phyloP scores from a whole-genome alignment of 2,329 filamentous ascomycete genomes.

The Clonostachys rosea region DNA sequence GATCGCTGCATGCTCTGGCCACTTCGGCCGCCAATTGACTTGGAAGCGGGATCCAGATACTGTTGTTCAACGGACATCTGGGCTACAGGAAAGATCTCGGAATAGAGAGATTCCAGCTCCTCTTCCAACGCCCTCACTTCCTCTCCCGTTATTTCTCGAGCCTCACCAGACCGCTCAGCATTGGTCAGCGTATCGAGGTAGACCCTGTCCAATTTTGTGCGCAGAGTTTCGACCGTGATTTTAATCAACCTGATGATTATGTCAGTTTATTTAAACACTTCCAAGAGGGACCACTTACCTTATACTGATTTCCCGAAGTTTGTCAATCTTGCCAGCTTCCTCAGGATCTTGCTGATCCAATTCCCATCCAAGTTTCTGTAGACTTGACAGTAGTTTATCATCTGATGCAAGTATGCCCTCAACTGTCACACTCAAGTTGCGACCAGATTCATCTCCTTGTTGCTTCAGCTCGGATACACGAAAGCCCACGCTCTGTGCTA shows the following conservation, averaged over 20 bases:
- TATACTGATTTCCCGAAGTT: conserved; percentile 55
- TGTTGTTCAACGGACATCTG: conserved; percentile 69
- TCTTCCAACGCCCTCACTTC: conserved; percentile 50
- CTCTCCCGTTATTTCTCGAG: conserved; percentile 17
- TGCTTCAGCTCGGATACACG: conserved; percentile 44
- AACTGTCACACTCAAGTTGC: conserved; percentile 41
- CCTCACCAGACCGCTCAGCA: conserved; percentile 17
- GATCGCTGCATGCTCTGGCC: conserved; percentile 38
- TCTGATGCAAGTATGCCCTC: conserved; percentile 52
- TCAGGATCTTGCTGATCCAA: conserved; percentile 47
- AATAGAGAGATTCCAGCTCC: conserved; percentile 65
- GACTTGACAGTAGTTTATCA: conserved; percentile 58
- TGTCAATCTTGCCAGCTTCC: conserved; percentile 46
- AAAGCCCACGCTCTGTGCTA: conserved; percentile 40
- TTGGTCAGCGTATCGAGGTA: conserved; percentile 42
- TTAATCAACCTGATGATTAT: conserved; percentile 43
- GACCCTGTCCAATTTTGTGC: conserved; percentile 49
- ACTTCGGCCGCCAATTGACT: conserved; percentile 34
- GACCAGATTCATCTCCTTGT: conserved; percentile 38
- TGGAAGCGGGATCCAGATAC: conserved; percentile 56
- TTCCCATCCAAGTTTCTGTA: conserved; percentile 62
- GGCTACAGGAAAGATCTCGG: conserved; percentile 64
- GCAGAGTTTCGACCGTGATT: conserved; percentile 48
- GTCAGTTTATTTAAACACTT: background rate
- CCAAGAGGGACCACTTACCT: conserved; percentile 23